These are phyloP conservation scores for Colletotrichum sp. DNA, from an alignment of 2,329 filamentous ascomycete genomes.

Conservation along the genomic window DNA sequence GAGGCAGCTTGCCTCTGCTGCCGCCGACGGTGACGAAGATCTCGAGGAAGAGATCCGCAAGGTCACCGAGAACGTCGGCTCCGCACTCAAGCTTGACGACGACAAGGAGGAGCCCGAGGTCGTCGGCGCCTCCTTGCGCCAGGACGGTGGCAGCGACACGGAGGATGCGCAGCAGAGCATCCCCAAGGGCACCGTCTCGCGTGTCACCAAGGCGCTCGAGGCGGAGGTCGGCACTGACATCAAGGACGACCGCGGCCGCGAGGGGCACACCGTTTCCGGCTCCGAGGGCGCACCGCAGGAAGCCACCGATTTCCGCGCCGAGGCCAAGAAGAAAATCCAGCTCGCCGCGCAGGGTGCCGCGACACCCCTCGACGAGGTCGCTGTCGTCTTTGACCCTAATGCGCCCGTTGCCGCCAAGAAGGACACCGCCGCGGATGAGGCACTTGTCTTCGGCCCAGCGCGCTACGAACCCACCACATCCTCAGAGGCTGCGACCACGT, in stretches of 20 bases:
- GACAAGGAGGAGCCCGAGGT: slow-evolving; percentile 19
- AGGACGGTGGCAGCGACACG: background rate
- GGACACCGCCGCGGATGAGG: background rate
- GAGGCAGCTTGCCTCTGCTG: slow-evolving; percentile 45
- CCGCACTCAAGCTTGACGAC: slow-evolving; percentile 35
- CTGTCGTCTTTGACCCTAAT: background rate
- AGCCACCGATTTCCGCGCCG: slow-evolving; percentile 5
- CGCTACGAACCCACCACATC: background rate
- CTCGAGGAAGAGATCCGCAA: slow-evolving; percentile 50
- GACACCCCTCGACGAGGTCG: slow-evolving; percentile 17
- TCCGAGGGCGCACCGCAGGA: slow-evolving; percentile 10
- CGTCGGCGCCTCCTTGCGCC: background rate
- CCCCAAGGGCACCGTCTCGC: background rate
- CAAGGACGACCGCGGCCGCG: slow-evolving; percentile 16
- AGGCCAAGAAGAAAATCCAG: slow-evolving; percentile 17
- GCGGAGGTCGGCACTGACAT: slow-evolving; percentile 11
- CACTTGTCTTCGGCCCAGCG: background rate
- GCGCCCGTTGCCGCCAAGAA: slow-evolving; percentile 9
- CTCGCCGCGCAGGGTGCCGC: slow-evolving; percentile 3
- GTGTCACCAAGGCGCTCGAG: background rate
- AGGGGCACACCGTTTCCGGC: background rate
- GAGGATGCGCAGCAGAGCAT: background rate
- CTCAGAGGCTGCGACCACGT: background rate
- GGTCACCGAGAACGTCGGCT: slow-evolving; percentile 39
- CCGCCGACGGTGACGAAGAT: slow-evolving; percentile 34